Percentiles rank a stretch among this genome's conserved stretches.
Conservation (phyloP, 2,329 filamentous ascomycete genomes). For the Bipolaris zeicola region DNA sequence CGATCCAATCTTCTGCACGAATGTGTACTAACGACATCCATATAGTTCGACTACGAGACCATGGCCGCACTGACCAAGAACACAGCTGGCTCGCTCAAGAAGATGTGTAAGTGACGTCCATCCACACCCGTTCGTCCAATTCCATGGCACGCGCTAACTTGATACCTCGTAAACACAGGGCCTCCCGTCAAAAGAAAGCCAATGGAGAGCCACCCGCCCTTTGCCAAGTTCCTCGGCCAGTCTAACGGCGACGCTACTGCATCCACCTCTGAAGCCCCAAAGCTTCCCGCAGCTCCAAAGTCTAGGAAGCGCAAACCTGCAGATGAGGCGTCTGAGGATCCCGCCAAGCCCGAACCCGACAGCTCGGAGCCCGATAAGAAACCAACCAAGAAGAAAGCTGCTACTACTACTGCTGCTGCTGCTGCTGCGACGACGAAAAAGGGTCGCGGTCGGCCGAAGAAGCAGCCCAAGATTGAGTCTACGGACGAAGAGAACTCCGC, state of each 20-base stretch:
- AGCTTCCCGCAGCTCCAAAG: conserved; percentile 4
- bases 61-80: conserved; percentile 38
- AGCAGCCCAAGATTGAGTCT: conserved; percentile 29
- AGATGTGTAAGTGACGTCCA: conserved; percentile 28
- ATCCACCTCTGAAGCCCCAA: conserved; percentile 10
- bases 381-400: conserved; percentile 4
- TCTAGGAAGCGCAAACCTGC: conserved; percentile 33
- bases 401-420: background rate
- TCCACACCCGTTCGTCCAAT: too few relatives aligned
- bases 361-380: conserved; percentile 28
- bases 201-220: conserved; percentile 29
- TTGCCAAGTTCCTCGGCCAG: conserved; percentile 30
- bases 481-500: conserved; percentile 11
- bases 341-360: background rate
- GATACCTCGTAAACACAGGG: background rate
- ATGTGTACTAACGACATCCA: background rate
- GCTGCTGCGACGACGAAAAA: background rate
- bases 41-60: conserved; percentile 37
- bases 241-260: background rate
- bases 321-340: conserved; percentile 11
- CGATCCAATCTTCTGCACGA: background rate
- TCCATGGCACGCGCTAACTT: background rate
- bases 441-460: conserved; percentile 20
- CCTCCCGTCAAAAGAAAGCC: conserved; percentile 42
- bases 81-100: conserved; percentile 40